Conservation (phyloP, 345 rosid genomes). For the Acer saccharum region DNA sequence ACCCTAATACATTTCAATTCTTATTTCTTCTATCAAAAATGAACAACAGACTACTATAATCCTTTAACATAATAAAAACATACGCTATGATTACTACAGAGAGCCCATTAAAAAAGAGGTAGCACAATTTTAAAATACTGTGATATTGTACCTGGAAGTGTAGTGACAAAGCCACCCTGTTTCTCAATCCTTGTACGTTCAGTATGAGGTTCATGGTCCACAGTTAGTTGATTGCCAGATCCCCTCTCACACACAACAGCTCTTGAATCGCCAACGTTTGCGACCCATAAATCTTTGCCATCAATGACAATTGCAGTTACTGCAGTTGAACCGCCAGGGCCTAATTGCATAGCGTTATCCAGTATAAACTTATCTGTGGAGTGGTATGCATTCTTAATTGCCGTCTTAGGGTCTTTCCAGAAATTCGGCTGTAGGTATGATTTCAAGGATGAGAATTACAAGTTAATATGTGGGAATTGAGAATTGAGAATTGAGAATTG, state of each 20-base stretch:
- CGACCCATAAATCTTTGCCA: slow-evolving; percentile 64
- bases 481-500: neutral
- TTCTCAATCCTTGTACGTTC: slow-evolving; percentile 54
- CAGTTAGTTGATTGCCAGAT: slow-evolving; percentile 54
- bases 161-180: slow-evolving; percentile 57
- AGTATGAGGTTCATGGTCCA: slow-evolving; percentile 53
- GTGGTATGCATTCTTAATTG: slow-evolving; percentile 51
- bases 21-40: neutral
- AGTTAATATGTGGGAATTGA: neutral
- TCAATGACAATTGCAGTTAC: slow-evolving; percentile 61
- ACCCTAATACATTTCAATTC: neutral
- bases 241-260: slow-evolving; percentile 62
- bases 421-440: slow-evolving; percentile 40
- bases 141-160: slow-evolving; percentile 45
- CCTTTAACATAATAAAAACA: neutral
- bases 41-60: neutral
- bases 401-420: slow-evolving; percentile 46
- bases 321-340: slow-evolving; percentile 69
- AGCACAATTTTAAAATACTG: neutral
- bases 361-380: slow-evolving; percentile 49
- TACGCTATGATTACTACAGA: no score
- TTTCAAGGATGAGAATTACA: neutral
- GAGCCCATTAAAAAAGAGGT: no score
- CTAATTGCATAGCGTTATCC: slow-evolving; percentile 54
- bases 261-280: slow-evolving; percentile 63